Conservation (phyloP, 345 rosid genomes). For the Xanthoceras sorbifolium region DNA sequence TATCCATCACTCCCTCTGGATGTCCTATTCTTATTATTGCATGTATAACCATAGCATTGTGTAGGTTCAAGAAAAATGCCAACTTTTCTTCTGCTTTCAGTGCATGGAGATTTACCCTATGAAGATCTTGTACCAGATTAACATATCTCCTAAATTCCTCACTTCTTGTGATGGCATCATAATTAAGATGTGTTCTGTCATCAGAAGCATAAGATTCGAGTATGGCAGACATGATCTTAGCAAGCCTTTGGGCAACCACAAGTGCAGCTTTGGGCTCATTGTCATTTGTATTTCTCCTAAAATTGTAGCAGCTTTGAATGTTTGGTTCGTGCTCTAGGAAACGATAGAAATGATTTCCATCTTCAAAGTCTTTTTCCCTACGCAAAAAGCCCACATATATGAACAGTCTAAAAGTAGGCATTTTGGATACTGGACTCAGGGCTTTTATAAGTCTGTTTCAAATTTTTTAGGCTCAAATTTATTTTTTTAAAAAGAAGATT, state of each 20-base stretch:
- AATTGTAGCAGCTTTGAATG: conserved; percentile 66
- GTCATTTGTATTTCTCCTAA: conserved; percentile 61
- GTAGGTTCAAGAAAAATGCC: conserved; percentile 80
- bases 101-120: conserved; percentile 59
- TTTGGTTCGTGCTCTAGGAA: conserved; percentile 84
- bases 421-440: too few relatives aligned
- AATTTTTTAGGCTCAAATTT: too few relatives aligned
- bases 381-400: too few relatives aligned
- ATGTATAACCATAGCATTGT: conserved; percentile 94
- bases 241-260: conserved; percentile 45
- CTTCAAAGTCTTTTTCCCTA: conserved; percentile 84
- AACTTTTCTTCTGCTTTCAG: conserved; percentile 61
- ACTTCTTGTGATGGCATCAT: conserved; percentile 58
- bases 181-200: conserved; percentile 63
- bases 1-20: conserved; percentile 65
- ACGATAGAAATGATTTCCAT: conserved; percentile 78
- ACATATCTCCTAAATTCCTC: conserved; percentile 88
- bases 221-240: conserved; percentile 78
- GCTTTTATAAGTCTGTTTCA: too few relatives aligned
- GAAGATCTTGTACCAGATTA: conserved; percentile 67
- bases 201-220: conserved; percentile 72
- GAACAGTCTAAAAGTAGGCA: too few relatives aligned
- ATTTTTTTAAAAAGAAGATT: too few relatives aligned
- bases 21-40: conserved; percentile 69
- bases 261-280: conserved; percentile 56